Evolutionary conservation across 2,329 filamentous ascomycete genomes (phyloP), one percentile per base, ranked within the genome.

Genomic region (Cladophialophora chaetospira): DNA sequence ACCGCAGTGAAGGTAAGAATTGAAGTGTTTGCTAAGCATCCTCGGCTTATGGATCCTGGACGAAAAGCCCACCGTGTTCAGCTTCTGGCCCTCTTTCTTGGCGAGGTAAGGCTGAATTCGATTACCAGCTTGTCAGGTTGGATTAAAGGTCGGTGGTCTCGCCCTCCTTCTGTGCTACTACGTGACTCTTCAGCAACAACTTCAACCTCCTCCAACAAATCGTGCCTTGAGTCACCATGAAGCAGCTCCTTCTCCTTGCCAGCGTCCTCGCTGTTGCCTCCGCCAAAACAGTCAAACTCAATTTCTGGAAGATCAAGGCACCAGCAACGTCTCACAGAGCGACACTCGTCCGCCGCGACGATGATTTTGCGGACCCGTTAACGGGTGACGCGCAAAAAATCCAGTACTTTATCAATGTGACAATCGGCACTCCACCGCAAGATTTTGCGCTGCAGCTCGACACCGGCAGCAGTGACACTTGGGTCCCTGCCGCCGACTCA

Each of bases 401-500:
- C 15, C 15, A 17, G 23, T 50, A 50, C 33, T 26, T 40, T n/a
- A 25, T 50, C 35, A 26, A 82, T 54, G 73, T 76, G 5, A 76
- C 72, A 9, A 63, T 86, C 15, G 83, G 83, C 21, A 85, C 83
- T 0, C 83, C 83, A 0, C 67, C 68, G 25, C 83, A 86, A 63
- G 69, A 63, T 15, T 68, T 86, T 53, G 76, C 78, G 40, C 66
- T 85, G 50, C 79, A 84, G 63, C 74, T 86, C 63, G 83, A 86
- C 61, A 86, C 83, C 3, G 83, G 83, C 19, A 83, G 80, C 64
- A 84, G 81, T 64, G 83, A 86, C 70, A 71, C 86, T 10, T 86
- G 83, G 83, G 76, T 80, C 11, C 40, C 40, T 3, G 21, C 40
- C 1, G 19, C 40, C 21, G 40, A 43, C n/a, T 13, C 40, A 23